Conservation (phyloP, 176 grass and related monocot species). For the Cenchrus americanus region DNA sequence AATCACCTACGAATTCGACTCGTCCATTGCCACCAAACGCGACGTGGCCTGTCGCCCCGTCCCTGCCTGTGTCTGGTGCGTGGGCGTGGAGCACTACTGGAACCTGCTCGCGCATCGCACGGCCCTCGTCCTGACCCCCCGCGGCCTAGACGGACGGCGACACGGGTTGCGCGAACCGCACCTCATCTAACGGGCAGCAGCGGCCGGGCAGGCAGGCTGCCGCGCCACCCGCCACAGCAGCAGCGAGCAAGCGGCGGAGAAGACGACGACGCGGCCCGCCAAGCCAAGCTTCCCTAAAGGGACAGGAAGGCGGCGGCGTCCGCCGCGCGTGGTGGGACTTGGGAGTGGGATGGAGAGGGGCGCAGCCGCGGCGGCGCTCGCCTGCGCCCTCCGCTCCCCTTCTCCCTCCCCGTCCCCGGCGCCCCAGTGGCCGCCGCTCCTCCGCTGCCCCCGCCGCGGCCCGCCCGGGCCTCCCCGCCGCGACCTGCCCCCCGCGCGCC, state of each 20-base stretch:
- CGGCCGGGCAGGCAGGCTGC: constrained; percentile 13
- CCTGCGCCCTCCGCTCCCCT: constrained; percentile 48
- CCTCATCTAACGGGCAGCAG: constrained; percentile 41
- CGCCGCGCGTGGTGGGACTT: constrained; percentile 1
- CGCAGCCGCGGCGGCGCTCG: constrained; percentile 36
- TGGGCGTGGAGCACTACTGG: too few species aligned
- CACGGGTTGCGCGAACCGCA: constrained; percentile 15
- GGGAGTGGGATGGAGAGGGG: constrained; percentile 53
- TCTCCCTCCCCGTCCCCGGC: constrained; percentile 22
- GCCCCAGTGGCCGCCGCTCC: constrained; percentile 38
- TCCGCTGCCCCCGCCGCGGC: constrained; percentile 3
- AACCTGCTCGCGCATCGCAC: background rate
- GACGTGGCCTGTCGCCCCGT: background rate
- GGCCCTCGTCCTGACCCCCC: background rate
- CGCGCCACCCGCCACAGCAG: background rate
- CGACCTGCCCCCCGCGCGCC: background rate
- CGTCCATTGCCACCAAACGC: background rate
- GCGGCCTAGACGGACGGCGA: background rate
- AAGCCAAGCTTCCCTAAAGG: background rate
- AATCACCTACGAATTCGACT: background rate
- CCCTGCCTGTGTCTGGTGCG: background rate
- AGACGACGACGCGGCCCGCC: constrained; percentile 25
- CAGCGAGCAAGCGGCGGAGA: constrained; percentile 5
- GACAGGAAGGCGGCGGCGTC: background rate
- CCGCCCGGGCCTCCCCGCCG: background rate